Evolutionary conservation across 2,329 filamentous ascomycete genomes (phyloP).

Genomic region (Colletotrichum tofieldiae): DNA sequence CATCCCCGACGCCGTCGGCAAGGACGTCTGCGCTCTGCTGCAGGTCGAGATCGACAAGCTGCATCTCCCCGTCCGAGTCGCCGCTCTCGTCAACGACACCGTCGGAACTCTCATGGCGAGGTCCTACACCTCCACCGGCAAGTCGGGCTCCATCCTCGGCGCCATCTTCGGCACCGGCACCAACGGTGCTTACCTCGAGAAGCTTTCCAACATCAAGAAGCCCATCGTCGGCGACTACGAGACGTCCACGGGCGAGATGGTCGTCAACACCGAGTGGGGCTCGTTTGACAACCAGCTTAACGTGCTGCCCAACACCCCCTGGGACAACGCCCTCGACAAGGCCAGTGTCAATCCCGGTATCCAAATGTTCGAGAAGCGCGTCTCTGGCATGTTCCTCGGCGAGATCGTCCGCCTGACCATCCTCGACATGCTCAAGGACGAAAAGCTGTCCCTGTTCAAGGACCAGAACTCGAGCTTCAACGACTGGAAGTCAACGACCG

Average conservation of each 20-base stretch:
- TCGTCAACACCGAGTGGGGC: slow-evolving; percentile 98
- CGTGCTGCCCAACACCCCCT: slow-evolving; percentile 87
- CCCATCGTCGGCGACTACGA: slow-evolving; percentile 80
- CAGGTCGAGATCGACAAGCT: slow-evolving; percentile 92
- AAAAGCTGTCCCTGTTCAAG: slow-evolving; percentile 79
- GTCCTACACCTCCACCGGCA: slow-evolving; percentile 92
- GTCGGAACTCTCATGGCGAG: slow-evolving; percentile 98
- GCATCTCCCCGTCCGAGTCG: slow-evolving; percentile 91
- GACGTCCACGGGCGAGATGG: slow-evolving; percentile 89
- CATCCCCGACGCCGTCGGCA: slow-evolving; percentile 92
- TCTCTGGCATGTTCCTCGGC: slow-evolving; percentile 98
- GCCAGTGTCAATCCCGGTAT: slow-evolving; percentile 92
- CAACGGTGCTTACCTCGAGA: slow-evolving; percentile 98
- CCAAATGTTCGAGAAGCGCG: slow-evolving; percentile 99
- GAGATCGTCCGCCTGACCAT: slow-evolving; percentile 90
- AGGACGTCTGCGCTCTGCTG: slow-evolving; percentile 93
- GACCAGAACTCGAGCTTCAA: slow-evolving; percentile 82
- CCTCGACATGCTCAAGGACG: slow-evolving; percentile 79
- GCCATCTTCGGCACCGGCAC: slow-evolving; percentile 98
- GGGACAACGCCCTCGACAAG: slow-evolving; percentile 84
- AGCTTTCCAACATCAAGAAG: slow-evolving; percentile 88
- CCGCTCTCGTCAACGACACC: slow-evolving; percentile 96
- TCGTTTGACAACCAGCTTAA: slow-evolving; percentile 96
- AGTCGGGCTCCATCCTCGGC: slow-evolving; percentile 89
- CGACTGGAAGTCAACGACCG: slow-evolving; percentile 79